These are phyloP conservation scores for Hyphodiscus sp. DNA, from an alignment of 2,329 filamentous ascomycete genomes.

Conservation along the genomic window DNA sequence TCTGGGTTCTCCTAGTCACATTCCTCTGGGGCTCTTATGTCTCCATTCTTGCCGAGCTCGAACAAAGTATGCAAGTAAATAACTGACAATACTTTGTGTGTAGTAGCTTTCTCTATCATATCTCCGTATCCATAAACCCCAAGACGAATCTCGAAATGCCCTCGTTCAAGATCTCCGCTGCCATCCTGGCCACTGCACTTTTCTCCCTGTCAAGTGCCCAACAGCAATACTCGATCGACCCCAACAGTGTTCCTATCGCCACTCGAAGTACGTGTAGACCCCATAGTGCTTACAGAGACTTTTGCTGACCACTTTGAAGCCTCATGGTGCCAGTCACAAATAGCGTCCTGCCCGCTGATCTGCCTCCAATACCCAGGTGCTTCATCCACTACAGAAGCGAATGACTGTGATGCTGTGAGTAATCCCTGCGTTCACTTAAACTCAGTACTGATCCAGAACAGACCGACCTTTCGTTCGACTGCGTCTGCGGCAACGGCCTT, in stretches of 20 bases:
- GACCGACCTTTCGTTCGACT: constrained; percentile 60
- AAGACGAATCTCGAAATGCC: constrained; percentile 38
- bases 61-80: neutral
- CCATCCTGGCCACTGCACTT: constrained; percentile 45
- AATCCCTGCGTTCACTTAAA: neutral
- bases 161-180: constrained; percentile 39
- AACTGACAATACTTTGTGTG: neutral
- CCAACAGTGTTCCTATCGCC: constrained; percentile 47
- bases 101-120: neutral
- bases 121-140: neutral
- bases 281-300: neutral
- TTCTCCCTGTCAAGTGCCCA: constrained; percentile 30
- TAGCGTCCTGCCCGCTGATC: constrained; percentile 61
- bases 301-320: constrained; percentile 33
- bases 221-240: constrained; percentile 57
- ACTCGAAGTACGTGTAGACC: constrained; percentile 29
- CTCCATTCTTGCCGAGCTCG: too few species aligned
- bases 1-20: neutral
- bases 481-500: constrained; percentile 61
- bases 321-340: constrained; percentile 60
- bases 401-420: constrained; percentile 62
- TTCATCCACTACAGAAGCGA: constrained; percentile 42
- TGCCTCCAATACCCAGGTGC: constrained; percentile 54
- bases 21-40: neutral
- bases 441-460: constrained; percentile 24